A percentile compares a stretch with the other conserved stretches of the same genome.
Conservation (phyloP, 345 rosid genomes). For the thale cress (Arabidopsis thaliana) region TAIR10.1 NC_003074.8:17038001-17038500, state of each 20-base stretch:
- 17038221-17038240: constrained; percentile 26
- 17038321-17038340: not conserved
- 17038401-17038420: constrained; percentile 4
- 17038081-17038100: constrained; percentile 44
- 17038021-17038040: constrained; percentile 32
- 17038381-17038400: constrained; percentile 28
- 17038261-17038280: not conserved
- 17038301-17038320: not conserved
- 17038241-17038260: constrained; percentile 5
- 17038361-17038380: constrained; percentile 19
- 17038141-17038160: not conserved
- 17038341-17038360: not conserved
- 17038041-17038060: not conserved
- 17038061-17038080: constrained; percentile 30
- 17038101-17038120: constrained; percentile 40
- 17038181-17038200: constrained; percentile 42
- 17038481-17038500: not conserved
- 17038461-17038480: too few species aligned
- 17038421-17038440: constrained; percentile 12
- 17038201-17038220: constrained; percentile 27
- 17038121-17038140: constrained; percentile 5
- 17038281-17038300: not conserved
- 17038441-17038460: constrained; percentile 14
- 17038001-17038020: constrained; percentile 11
- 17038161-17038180: constrained; percentile 31